phyloP scores from a whole-genome alignment of 805 yeast species.

The Myxozyma nipponensis region DNA sequence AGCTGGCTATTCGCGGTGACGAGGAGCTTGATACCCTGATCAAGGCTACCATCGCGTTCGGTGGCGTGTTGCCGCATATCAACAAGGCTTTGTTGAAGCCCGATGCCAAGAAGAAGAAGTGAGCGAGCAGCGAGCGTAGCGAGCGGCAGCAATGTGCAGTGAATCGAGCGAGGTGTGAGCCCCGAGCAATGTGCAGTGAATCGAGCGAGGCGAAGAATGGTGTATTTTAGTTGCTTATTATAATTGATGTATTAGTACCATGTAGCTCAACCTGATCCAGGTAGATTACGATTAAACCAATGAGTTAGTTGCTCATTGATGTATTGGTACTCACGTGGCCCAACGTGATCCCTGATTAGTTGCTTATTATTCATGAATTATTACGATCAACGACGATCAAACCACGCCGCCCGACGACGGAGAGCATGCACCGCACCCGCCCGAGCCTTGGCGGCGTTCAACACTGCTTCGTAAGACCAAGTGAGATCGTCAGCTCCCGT shows the following conservation, averaged over 20 bases:
- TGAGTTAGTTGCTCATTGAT: too few species aligned
- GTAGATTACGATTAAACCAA: too few species aligned
- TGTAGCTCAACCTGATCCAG: not conserved
- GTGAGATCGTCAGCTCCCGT: conserved; percentile 85
- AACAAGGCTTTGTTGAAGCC: conserved; percentile 45
- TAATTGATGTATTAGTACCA: not conserved
- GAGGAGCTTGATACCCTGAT: conserved; percentile 93
- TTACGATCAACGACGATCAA: not conserved
- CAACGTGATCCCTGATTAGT: not conserved
- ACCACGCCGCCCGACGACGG: not conserved
- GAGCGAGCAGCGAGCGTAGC: too few species aligned
- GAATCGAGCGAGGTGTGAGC: too few species aligned
- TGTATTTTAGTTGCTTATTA: not conserved
- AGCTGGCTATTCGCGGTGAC: conserved; percentile 95
- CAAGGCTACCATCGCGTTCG: conserved; percentile 93
- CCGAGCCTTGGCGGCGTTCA: conserved; percentile 52
- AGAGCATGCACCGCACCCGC: conserved; percentile 9
- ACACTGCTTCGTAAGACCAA: conserved; percentile 83
- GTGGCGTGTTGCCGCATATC: conserved; percentile 96
- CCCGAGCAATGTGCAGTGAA: too few species aligned
- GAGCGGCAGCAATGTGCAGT: too few species aligned
- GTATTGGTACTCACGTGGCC: too few species aligned
- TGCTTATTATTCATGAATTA: not conserved
- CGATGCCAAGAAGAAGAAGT: conserved; percentile 19
- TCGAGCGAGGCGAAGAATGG: too few species aligned